Evolutionary conservation across 2,329 filamentous ascomycete species (phyloP).

Genomic region (Botrytis aclada): DNA sequence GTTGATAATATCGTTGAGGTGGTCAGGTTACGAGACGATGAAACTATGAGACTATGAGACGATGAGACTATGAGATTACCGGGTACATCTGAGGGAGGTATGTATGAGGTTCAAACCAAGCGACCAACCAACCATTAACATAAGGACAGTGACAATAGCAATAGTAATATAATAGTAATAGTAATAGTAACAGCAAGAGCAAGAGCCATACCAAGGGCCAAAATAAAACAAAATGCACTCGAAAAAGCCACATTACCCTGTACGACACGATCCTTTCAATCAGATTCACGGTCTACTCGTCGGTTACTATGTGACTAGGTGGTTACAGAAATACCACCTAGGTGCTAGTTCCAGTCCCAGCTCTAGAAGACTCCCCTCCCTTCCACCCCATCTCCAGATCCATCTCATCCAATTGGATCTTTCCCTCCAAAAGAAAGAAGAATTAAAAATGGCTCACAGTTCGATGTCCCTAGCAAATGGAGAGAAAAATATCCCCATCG

Average conservation of each 20-base stretch:
- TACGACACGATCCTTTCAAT: not conserved
- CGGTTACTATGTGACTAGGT: not conserved
- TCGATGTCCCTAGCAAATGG: not conserved
- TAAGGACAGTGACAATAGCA: not conserved
- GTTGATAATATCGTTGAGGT: not conserved
- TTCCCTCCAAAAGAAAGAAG: not conserved
- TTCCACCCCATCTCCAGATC: not conserved
- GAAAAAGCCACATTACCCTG: conserved; percentile 2
- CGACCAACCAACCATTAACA: not conserved
- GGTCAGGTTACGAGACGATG: not conserved
- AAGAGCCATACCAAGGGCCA: no score
- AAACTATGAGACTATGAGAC: not conserved
- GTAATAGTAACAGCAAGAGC: not conserved
- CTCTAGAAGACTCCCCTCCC: not conserved
- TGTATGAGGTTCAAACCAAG: not conserved
- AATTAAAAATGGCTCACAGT: not conserved
- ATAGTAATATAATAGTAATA: no score
- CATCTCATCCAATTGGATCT: not conserved
- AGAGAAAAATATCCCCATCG: not conserved
- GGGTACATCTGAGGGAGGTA: not conserved
- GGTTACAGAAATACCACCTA: not conserved
- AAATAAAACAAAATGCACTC: not conserved
- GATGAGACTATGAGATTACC: no score
- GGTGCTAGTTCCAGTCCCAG: not conserved
- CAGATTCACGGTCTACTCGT: not conserved